Conservation (phyloP, 768 basidiomycete species). For the Hortiboletus campestris region DNA sequence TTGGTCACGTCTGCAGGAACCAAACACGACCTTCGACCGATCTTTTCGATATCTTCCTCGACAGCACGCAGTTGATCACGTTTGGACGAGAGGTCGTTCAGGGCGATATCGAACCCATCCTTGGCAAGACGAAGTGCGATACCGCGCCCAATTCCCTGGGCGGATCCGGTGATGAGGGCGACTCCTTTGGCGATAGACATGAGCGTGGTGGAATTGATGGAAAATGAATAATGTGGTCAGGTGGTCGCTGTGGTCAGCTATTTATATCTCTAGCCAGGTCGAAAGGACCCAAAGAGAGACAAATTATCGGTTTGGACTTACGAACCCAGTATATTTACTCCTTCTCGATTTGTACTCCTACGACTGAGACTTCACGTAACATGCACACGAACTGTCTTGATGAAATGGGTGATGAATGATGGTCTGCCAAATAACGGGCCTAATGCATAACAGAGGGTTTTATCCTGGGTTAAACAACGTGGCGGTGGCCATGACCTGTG, state of each 20-base stretch:
- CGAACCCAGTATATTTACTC: not conserved
- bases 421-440: not conserved
- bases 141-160: slow-evolving; percentile 26
- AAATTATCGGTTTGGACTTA: too few species aligned
- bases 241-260: not conserved
- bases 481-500: not conserved
- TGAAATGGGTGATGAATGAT: not conserved
- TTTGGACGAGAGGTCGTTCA: slow-evolving; percentile 33
- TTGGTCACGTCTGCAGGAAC: slow-evolving; percentile 40
- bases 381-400: not conserved
- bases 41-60: slow-evolving; percentile 26
- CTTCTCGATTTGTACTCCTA: not conserved
- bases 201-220: not conserved
- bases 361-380: not conserved
- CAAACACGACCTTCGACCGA: slow-evolving; percentile 26
- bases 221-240: not conserved
- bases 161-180: slow-evolving; percentile 38
- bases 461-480: not conserved
- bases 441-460: not conserved
- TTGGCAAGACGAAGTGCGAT: slow-evolving; percentile 35
- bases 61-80: slow-evolving; percentile 28
- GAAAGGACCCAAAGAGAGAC: not conserved
- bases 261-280: not conserved
- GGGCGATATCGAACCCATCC: slow-evolving; percentile 32
- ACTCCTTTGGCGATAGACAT: slow-evolving; percentile 29